Conservation (phyloP, 208 protist genomes). For the Tritrichomonas foetus region DNA sequence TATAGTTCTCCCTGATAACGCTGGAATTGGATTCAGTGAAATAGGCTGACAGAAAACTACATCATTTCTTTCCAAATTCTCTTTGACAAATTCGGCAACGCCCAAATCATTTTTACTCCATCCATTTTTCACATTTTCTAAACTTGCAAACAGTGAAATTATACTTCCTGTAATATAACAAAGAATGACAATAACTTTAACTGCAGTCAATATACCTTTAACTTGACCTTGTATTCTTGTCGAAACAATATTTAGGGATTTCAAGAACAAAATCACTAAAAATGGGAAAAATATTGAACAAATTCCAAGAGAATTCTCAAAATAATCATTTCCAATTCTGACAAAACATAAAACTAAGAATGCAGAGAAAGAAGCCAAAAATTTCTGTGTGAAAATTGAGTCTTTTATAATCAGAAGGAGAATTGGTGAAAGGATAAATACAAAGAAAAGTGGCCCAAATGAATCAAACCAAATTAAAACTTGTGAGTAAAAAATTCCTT, state of each 20-base stretch:
- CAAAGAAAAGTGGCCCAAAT: background rate
- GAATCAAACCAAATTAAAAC: background rate
- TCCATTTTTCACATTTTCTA: background rate
- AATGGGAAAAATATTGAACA: background rate
- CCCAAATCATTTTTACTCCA: background rate
- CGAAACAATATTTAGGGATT: background rate
- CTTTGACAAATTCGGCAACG: background rate
- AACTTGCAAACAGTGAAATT: background rate
- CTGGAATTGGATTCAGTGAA: background rate
- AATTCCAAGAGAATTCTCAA: background rate
- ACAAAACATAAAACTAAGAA: background rate
- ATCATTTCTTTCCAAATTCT: background rate
- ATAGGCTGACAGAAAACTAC: background rate
- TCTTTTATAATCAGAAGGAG: background rate
- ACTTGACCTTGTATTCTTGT: background rate
- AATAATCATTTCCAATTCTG: background rate
- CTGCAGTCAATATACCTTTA: background rate
- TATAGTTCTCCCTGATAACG: background rate
- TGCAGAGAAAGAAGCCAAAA: background rate
- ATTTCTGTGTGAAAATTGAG: background rate
- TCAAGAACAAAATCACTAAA: background rate
- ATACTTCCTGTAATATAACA: background rate
- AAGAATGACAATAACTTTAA: background rate
- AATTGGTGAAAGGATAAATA: background rate
- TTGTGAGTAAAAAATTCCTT: constrained; percentile 22